Percentiles rank a stretch among this genome's conserved stretches.
Conservation (phyloP, 2,329 filamentous ascomycete species). For the Shiraia sp. region DNA sequence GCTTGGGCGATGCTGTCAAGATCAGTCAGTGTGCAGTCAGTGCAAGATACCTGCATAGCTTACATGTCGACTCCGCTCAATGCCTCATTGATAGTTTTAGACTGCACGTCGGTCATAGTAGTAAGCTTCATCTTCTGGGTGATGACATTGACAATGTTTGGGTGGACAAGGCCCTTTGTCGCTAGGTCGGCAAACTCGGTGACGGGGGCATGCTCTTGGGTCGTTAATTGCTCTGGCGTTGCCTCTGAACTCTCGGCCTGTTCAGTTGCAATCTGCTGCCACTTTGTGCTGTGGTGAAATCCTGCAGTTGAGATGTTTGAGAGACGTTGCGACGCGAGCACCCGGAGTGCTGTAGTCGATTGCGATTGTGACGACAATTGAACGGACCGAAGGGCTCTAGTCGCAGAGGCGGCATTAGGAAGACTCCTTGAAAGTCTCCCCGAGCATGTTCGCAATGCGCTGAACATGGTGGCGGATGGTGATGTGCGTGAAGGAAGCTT, state of each 20-base stretch:
- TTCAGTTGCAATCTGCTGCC: conserved; percentile 39
- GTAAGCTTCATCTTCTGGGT: conserved; percentile 74
- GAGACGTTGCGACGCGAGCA: conserved; percentile 21
- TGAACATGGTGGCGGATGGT: conserved; percentile 54
- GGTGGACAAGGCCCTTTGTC: conserved; percentile 59
- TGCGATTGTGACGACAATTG: too few species aligned
- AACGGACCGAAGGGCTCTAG: conserved; percentile 29
- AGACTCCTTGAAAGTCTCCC: conserved; percentile 41
- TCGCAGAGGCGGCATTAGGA: conserved; percentile 26
- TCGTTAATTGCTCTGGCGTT: too few species aligned
- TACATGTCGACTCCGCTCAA: conserved; percentile 83
- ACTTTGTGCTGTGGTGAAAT: conserved; percentile 47
- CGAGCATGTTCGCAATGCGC: conserved; percentile 47
- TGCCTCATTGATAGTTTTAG: conserved; percentile 77
- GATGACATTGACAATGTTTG: conserved; percentile 69
- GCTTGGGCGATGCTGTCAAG: conserved; percentile 73
- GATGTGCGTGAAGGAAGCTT: conserved; percentile 8
- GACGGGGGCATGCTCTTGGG: conserved; percentile 38
- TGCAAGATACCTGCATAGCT: conserved; percentile 40
- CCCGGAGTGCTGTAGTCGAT: conserved; percentile 22
- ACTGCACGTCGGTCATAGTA: conserved; percentile 91
- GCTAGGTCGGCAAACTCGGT: conserved; percentile 52
- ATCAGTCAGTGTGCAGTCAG: conserved; percentile 13
- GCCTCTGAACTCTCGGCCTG: conserved; percentile 19
- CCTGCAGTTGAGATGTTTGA: conserved; percentile 27